These are phyloP conservation scores for Porpolomopsis calyptriformis DNA, from an alignment of 768 basidiomycete genomes.

Conservation along the genomic window DNA sequence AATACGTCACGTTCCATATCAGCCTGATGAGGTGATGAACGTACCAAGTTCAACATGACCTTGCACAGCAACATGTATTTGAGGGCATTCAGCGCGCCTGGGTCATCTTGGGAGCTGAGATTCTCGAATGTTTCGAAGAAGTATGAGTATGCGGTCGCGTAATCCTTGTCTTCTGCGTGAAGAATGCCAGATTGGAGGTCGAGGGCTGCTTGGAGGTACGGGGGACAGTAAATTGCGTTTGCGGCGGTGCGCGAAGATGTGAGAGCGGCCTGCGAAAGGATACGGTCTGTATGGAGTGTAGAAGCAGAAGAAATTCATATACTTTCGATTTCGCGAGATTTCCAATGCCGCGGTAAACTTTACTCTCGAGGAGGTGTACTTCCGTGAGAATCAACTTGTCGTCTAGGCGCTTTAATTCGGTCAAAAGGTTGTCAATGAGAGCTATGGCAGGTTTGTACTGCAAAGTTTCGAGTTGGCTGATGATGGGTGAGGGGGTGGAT, in stretches of 20 bases:
- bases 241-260: slow-evolving; percentile 72
- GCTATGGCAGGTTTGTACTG: slow-evolving; percentile 71
- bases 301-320: background rate
- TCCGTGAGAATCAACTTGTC: slow-evolving; percentile 98
- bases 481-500: slow-evolving; percentile 8
- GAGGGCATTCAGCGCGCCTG: slow-evolving; percentile 68
- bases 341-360: slow-evolving; percentile 81
- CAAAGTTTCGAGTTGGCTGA: slow-evolving; percentile 64
- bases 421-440: slow-evolving; percentile 78
- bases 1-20: background rate
- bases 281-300: background rate
- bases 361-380: slow-evolving; percentile 87
- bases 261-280: slow-evolving; percentile 45
- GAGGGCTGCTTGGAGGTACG: slow-evolving; percentile 32
- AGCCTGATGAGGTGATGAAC: slow-evolving; percentile 14
- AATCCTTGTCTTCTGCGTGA: slow-evolving; percentile 96
- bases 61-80: slow-evolving; percentile 99
- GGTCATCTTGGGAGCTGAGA: slow-evolving; percentile 63
- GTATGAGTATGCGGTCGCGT: slow-evolving; percentile 93
- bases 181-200: slow-evolving; percentile 60
- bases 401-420: slow-evolving; percentile 85
- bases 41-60: slow-evolving; percentile 90
- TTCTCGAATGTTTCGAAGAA: slow-evolving; percentile 97
- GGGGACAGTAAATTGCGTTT: slow-evolving; percentile 66
- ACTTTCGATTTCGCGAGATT: slow-evolving; percentile 90